phyloP scores from a whole-genome alignment of 257 asterid species.

The Nyctanthes arbortristis region DNA sequence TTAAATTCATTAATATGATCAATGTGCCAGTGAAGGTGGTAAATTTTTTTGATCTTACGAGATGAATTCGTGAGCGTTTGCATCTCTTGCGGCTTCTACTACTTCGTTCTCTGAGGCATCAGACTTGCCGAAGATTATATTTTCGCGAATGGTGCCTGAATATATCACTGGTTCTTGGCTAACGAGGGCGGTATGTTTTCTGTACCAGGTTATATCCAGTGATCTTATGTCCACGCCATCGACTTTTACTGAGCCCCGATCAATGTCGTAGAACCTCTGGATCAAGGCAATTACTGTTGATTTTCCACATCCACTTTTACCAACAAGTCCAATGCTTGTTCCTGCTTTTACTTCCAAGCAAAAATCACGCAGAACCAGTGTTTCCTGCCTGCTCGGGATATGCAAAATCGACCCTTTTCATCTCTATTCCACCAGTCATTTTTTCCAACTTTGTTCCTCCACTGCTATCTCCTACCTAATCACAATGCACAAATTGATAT shows the following conservation, averaged over 20 bases:
- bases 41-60: conserved; percentile 48
- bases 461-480: conserved; percentile 40
- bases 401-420: conserved; percentile 66
- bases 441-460: conserved; percentile 40
- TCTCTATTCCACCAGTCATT: conserved; percentile 55
- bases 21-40: neutral
- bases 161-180: conserved; percentile 86
- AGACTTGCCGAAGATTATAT: conserved; percentile 59
- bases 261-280: conserved; percentile 74
- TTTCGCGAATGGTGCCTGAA: conserved; percentile 73
- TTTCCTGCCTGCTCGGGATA: conserved; percentile 67
- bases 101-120: conserved; percentile 67
- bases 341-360: conserved; percentile 68
- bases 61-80: conserved; percentile 87
- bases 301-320: conserved; percentile 85
- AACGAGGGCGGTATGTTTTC: conserved; percentile 71
- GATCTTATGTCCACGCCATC: conserved; percentile 64
- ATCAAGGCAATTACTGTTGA: conserved; percentile 73
- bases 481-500: neutral
- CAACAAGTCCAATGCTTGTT: conserved; percentile 74
- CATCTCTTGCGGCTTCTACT: conserved; percentile 70
- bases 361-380: conserved; percentile 49
- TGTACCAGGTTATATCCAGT: conserved; percentile 61
- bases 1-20: too few species aligned
- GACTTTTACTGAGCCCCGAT: conserved; percentile 54